A percentile compares a stretch with the other conserved stretches of the same genome.
Evolutionary conservation across 495 filamentous ascomycete species (phyloP).

Genomic region (Talaromyces ruber): DNA sequence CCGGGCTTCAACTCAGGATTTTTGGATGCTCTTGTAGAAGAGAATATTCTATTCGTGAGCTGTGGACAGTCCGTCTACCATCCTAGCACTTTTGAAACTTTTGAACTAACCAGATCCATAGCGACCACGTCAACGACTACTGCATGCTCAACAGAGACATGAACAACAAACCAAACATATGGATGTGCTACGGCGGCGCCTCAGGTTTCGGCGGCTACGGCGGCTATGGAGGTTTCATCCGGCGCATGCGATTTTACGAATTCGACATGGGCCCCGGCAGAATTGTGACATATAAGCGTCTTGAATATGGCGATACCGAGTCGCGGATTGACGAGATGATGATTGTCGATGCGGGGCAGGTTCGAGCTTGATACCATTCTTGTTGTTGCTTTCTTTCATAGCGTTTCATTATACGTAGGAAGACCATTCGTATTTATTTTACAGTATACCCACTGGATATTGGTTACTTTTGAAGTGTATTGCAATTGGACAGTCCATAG

Average conservation of each 20-base stretch:
- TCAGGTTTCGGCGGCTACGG: constrained; percentile 90
- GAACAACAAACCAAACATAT: constrained; percentile 58
- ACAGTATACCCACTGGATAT: constrained; percentile 20
- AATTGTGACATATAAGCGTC: constrained; percentile 84
- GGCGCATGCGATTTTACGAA: constrained; percentile 81
- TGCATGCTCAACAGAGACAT: constrained; percentile 56
- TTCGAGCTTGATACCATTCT: constrained; percentile 13
- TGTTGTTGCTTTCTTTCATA: constrained; percentile 10
- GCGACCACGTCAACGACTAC: constrained; percentile 95
- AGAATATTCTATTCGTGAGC: constrained; percentile 76
- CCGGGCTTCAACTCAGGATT: constrained; percentile 84
- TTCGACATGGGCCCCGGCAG: constrained; percentile 82
- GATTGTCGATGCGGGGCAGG: constrained; percentile 55
- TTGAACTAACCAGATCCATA: constrained; percentile 18
- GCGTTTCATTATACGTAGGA: background rate
- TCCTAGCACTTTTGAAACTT: background rate
- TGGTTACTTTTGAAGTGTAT: constrained; percentile 9
- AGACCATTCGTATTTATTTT: background rate
- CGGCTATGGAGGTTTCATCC: constrained; percentile 76
- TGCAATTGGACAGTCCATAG: constrained; percentile 1
- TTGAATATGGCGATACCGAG: constrained; percentile 73
- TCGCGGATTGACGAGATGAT: constrained; percentile 74
- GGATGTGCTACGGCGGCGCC: constrained; percentile 97
- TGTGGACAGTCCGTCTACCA: constrained; percentile 69
- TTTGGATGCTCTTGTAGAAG: constrained; percentile 73